Conservation (phyloP, 352 stramenopile genomes). For the Phytopythium boreale region DNA sequence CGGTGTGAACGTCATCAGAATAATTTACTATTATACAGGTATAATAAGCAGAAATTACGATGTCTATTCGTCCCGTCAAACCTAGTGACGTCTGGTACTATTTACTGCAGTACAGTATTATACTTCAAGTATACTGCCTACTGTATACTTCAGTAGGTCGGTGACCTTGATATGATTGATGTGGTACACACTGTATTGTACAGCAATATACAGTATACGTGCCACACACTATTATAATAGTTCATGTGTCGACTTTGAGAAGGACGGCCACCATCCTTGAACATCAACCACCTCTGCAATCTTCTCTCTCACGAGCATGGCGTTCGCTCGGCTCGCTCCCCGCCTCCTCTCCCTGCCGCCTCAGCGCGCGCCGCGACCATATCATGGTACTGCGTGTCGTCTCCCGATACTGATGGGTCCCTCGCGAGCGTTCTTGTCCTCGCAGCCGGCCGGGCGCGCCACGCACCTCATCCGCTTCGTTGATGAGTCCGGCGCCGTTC, state of each 20-base stretch:
- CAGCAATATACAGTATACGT: background rate
- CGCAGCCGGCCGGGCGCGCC: conserved; percentile 19
- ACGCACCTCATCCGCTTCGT: conserved; percentile 69
- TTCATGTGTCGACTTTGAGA: too few relatives aligned
- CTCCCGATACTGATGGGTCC: background rate
- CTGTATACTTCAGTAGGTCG: too few relatives aligned
- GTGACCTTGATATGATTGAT: background rate
- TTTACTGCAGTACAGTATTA: too few relatives aligned
- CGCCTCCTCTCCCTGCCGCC: background rate
- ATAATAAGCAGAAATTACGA: too few relatives aligned
- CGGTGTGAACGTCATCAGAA: too few relatives aligned
- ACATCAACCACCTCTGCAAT: too few relatives aligned
- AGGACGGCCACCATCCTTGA: too few relatives aligned
- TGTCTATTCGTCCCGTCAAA: too few relatives aligned
- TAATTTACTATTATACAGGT: too few relatives aligned
- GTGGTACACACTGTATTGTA: too few relatives aligned
- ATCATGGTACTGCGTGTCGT: conserved; percentile 20
- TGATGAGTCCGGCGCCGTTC: conserved; percentile 47
- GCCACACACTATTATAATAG: background rate
- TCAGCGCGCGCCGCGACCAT: conserved; percentile 7
- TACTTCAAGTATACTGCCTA: too few relatives aligned
- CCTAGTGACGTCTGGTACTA: too few relatives aligned
- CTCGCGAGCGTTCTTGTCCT: conserved; percentile 15
- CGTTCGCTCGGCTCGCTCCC: background rate
- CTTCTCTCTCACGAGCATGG: background rate